phyloP scores from a whole-genome alignment of 257 asterid genomes.

The Fraxinus quadrangulata region DNA sequence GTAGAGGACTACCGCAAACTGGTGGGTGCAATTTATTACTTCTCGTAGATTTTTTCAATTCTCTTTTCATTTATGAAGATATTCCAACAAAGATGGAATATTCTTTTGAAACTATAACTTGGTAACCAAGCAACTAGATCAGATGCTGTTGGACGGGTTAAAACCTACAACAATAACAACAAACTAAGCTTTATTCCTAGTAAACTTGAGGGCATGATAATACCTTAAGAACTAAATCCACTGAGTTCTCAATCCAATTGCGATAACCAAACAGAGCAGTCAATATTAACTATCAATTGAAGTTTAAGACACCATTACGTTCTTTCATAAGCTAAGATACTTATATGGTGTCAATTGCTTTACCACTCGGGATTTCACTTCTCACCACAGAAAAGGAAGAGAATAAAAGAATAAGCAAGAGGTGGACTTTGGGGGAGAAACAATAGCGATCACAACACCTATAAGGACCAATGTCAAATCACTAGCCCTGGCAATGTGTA shows the following conservation, averaged over 20 bases:
- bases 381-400: slow-evolving; percentile 2
- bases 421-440: not conserved
- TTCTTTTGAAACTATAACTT: not conserved
- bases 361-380: not conserved
- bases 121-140: slow-evolving; percentile 14
- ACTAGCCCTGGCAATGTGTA: slow-evolving; percentile 8
- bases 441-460: slow-evolving; percentile 4
- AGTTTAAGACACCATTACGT: not conserved
- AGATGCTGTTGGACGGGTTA: not conserved
- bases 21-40: not conserved
- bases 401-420: not conserved
- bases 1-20: slow-evolving; percentile 8
- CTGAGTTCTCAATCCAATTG: not conserved
- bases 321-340: not conserved
- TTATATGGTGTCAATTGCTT: not conserved
- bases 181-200: not conserved
- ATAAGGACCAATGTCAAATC: slow-evolving; percentile 21
- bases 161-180: not conserved
- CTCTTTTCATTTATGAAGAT: slow-evolving; percentile 1
- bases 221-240: not conserved
- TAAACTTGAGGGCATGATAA: not conserved
- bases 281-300: not conserved
- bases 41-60: not conserved
- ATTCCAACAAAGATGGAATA: slow-evolving; percentile 5
- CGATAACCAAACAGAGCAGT: not conserved